Evolutionary conservation across 2,329 filamentous ascomycete species (phyloP).

Genomic region (Neofusicoccum cordaticola): DNA sequence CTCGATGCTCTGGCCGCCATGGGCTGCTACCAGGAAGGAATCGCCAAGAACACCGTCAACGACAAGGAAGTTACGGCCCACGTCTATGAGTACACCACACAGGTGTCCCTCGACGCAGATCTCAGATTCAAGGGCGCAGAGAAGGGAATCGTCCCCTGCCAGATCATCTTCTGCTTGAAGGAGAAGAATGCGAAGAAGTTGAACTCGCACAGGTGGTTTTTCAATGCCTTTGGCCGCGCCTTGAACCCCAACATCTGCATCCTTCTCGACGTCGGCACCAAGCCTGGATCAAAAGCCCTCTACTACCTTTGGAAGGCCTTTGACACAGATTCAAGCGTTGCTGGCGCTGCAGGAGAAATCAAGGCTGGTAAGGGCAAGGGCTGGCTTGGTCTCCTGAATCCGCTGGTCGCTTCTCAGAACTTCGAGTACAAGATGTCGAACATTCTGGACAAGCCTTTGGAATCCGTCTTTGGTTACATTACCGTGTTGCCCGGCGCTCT

Average conservation of each 20-base stretch:
- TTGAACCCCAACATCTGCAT: conserved; percentile 97
- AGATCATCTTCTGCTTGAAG: conserved; percentile 98
- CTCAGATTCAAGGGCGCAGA: conserved; percentile 99
- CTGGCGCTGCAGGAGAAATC: conserved; percentile 95
- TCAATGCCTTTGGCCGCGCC: conserved; percentile 92
- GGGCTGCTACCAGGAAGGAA: conserved; percentile 96
- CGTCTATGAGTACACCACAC: conserved; percentile 98
- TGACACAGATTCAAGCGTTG: conserved; percentile 95
- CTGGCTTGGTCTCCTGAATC: conserved; percentile 82
- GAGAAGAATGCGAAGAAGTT: conserved; percentile 97
- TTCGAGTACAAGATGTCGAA: conserved; percentile 99
- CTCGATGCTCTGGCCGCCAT: conserved; percentile 93
- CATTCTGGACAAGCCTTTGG: conserved; percentile 93
- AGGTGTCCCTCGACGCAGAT: conserved; percentile 91
- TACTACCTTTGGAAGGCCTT: conserved; percentile 99
- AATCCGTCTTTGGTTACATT: conserved; percentile 97
- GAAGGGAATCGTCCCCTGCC: conserved; percentile 96
- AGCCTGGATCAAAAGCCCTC: conserved; percentile 82
- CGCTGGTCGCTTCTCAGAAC: conserved; percentile 93
- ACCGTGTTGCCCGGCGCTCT: conserved; percentile 93
- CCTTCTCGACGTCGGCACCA: conserved; percentile 91
- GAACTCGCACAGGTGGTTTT: conserved; percentile 98
- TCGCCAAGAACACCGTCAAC: conserved; percentile 98
- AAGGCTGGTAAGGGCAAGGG: conserved; percentile 91
- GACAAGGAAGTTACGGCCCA: conserved; percentile 92